Evolutionary conservation across 2,329 filamentous ascomycete species (phyloP), one percentile per base, ranked within the genome.

Genomic region (Neofusicoccum laricinum): DNA sequence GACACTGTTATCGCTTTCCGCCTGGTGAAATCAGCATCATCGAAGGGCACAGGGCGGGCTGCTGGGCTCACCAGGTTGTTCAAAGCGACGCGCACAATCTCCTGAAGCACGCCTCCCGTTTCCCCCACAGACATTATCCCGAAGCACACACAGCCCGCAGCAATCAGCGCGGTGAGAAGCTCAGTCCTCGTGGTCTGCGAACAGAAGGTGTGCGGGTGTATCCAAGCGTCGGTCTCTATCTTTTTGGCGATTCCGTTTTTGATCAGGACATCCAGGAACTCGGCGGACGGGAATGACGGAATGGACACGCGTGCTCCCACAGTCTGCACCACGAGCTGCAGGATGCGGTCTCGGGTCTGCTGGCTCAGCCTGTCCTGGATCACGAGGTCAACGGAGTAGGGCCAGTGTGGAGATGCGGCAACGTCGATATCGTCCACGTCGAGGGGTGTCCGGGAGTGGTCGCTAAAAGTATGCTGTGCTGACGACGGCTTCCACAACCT

Each of bases 191-290:
- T 43, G 6, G 34, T 66, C 30, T 72, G 69, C 10, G 68, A 68
- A 4, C 68, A 65, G 40, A 75, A 73, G 1, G 70, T 72, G 41
- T 72, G 73, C 0, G 72, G 73, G 41, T 75, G 73, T 7, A 75
- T 73, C 70, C 71, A 75, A 11, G 73, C 72, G 66, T 75, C 73
- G 0, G 69, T 72, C 38, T 75, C 73, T 10, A 70, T 66, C 48
- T 73, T 57, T 57, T 75, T 75, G 3, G 71, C 69, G 38, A 75
- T 72, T 1, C 72, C 72, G 15, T 73, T 72, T 46, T 74, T 72
- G 41, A 75, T 69, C 14, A 75, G 67, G 32, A 70, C 68, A 30
- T 75, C 72, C 17, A 75, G 59, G 45, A 68, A 71, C 7, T 72
- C 67, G 2, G 69, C 65, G 1, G 71, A 72, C 4, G 72, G 73